Evolutionary conservation across 2,329 filamentous ascomycete genomes (phyloP).

Genomic region (Verticillium zaregamsianum): DNA sequence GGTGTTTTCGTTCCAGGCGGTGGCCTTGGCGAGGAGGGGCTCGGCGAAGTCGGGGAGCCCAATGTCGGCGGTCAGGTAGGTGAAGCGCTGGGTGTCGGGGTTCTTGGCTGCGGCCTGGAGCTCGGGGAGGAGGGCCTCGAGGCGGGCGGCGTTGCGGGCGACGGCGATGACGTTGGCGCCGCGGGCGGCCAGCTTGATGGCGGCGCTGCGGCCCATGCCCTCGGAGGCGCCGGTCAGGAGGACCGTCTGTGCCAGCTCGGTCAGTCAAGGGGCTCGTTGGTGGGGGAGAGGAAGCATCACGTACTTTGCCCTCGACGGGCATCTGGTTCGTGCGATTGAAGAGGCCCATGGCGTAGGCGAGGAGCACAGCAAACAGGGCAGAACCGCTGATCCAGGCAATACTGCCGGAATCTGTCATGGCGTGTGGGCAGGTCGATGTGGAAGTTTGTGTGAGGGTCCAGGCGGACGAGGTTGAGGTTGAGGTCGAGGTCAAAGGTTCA

Average conservation of each 20-base stretch:
- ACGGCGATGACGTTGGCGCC: constrained; percentile 87
- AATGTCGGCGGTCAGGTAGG: constrained; percentile 80
- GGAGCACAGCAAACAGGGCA: constrained; percentile 20
- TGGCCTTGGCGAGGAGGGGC: constrained; percentile 66
- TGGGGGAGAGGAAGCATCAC: constrained; percentile 14
- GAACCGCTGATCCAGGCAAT: background rate
- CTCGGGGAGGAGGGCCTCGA: constrained; percentile 57
- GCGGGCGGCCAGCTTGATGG: constrained; percentile 69
- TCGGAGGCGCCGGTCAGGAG: constrained; percentile 89
- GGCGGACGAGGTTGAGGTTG: no score
- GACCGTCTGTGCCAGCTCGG: constrained; percentile 58
- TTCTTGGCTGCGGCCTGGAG: constrained; percentile 64
- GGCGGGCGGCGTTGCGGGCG: constrained; percentile 70
- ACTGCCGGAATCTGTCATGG: background rate
- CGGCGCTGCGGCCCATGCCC: constrained; percentile 80
- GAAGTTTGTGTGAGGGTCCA: no score
- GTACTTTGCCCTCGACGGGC: constrained; percentile 77
- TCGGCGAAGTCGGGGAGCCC: constrained; percentile 65
- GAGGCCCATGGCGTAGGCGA: constrained; percentile 57
- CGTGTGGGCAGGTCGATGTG: background rate
- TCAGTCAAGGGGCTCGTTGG: background rate
- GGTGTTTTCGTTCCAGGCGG: constrained; percentile 69
- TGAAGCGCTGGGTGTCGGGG: constrained; percentile 69
- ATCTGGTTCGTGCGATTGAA: constrained; percentile 71
- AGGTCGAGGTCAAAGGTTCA: no score